These are phyloP conservation scores for Cordyceps cateniannulata DNA, from an alignment of 2,329 filamentous ascomycete species.

Conservation along the genomic window DNA sequence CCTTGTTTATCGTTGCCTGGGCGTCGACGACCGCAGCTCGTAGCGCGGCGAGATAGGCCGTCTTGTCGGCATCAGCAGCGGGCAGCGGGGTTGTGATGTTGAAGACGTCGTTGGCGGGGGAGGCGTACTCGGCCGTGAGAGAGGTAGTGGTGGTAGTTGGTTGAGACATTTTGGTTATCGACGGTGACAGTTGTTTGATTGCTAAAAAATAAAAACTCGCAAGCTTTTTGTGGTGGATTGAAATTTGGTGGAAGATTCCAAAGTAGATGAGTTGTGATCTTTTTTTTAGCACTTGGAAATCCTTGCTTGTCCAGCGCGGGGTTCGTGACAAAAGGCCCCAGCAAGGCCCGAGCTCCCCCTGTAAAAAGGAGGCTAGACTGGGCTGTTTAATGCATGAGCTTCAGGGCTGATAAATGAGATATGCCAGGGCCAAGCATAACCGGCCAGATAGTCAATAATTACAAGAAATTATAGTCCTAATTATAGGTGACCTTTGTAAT, in stretches of 20 bases:
- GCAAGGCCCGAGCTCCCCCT: not conserved
- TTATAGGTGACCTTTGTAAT: not conserved
- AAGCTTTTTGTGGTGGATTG: no score
- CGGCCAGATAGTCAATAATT: not conserved
- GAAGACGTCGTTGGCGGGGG: conserved; percentile 43
- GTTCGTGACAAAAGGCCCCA: not conserved
- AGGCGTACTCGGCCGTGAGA: conserved; percentile 49
- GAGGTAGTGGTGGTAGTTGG: conserved; percentile 1
- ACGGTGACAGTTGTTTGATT: not conserved
- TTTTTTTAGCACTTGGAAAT: not conserved
- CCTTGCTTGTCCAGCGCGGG: no score
- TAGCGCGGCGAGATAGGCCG: conserved; percentile 52
- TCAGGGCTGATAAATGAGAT: no score
- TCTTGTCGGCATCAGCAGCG: conserved; percentile 41
- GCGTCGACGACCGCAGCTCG: conserved; percentile 48
- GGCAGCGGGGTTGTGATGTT: conserved; percentile 31
- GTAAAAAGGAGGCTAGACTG: not conserved
- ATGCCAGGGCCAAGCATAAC: not conserved
- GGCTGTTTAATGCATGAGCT: no score
- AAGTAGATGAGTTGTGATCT: not conserved
- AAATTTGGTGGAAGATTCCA: not conserved
- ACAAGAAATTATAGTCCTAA: not conserved
- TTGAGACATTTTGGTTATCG: conserved; percentile 13
- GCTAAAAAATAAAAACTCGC: not conserved
- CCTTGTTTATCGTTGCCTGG: conserved; percentile 63